Conservation (phyloP, 73 alveolate genomes). For the Paramecium octaurelia region DNA sequence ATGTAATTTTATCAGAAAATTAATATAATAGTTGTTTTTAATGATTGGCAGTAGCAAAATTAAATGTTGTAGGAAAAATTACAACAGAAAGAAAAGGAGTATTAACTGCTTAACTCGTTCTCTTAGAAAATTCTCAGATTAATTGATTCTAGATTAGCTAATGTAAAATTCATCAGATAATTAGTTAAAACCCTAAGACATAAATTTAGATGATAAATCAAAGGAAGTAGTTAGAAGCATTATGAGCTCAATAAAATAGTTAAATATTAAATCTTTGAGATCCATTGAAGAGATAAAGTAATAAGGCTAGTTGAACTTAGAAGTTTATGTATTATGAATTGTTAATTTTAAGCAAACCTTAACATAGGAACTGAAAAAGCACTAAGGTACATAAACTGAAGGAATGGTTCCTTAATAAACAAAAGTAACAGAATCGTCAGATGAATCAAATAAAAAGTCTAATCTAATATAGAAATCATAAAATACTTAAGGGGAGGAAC, state of each 20-base stretch:
- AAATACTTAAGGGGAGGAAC: background rate
- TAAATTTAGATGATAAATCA: background rate
- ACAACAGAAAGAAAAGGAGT: background rate
- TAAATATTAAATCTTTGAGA: background rate
- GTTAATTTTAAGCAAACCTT: background rate
- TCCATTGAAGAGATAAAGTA: background rate
- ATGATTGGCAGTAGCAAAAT: background rate
- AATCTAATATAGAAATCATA: background rate
- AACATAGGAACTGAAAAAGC: background rate
- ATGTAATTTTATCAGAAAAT: background rate
- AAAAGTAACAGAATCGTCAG: background rate
- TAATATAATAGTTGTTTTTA: background rate
- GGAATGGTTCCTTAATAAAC: background rate
- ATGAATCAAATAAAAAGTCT: background rate
- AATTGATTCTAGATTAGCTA: background rate
- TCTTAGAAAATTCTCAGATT: background rate
- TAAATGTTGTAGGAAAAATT: background rate
- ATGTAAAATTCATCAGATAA: background rate
- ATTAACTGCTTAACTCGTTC: background rate
- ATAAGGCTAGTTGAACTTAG: background rate
- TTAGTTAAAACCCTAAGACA: background rate
- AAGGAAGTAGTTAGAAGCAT: background rate
- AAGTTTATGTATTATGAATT: background rate
- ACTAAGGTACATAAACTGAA: background rate
- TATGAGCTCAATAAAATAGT: background rate